Percentiles rank a stretch among this genome's conserved stretches.
Conservation (phyloP, 208 protist species). For the Leishmania turanica region DNA sequence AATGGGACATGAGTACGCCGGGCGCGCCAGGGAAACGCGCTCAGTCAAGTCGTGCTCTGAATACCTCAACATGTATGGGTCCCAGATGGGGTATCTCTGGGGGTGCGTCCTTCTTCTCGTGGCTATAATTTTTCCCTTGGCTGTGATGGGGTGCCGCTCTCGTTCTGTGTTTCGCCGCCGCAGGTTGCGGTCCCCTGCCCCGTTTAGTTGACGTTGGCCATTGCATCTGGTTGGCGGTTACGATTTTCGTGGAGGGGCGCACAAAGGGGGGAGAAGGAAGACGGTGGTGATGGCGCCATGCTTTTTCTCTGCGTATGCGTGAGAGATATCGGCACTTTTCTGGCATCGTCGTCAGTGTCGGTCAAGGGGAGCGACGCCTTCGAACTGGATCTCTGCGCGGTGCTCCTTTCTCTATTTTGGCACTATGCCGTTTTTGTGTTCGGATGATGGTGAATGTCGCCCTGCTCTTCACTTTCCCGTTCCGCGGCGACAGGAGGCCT, state of each 20-base stretch:
- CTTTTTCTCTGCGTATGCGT: background rate
- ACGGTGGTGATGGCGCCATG: background rate
- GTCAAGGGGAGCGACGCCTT: background rate
- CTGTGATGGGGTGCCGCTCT: conserved; percentile 29
- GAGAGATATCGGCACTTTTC: background rate
- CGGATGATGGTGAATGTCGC: background rate
- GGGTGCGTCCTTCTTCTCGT: conserved; percentile 8
- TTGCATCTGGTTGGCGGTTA: background rate
- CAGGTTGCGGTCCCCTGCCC: background rate
- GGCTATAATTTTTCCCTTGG: conserved; percentile 19
- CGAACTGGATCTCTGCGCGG: background rate
- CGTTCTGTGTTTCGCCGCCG: conserved; percentile 26
- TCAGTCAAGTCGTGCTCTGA: background rate
- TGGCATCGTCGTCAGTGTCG: background rate
- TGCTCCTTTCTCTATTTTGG: background rate
- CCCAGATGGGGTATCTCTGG: conserved; percentile 3
- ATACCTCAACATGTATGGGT: background rate
- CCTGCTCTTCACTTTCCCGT: background rate
- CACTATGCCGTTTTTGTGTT: background rate
- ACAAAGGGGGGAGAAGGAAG: background rate
- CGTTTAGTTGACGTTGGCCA: background rate
- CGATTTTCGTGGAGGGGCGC: background rate
- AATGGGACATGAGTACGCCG: background rate
- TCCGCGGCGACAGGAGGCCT: background rate
- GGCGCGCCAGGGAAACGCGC: background rate